Base-by-base conservation (phyloP, 768 basidiomycete species). In the Suillus discolor region DNA sequence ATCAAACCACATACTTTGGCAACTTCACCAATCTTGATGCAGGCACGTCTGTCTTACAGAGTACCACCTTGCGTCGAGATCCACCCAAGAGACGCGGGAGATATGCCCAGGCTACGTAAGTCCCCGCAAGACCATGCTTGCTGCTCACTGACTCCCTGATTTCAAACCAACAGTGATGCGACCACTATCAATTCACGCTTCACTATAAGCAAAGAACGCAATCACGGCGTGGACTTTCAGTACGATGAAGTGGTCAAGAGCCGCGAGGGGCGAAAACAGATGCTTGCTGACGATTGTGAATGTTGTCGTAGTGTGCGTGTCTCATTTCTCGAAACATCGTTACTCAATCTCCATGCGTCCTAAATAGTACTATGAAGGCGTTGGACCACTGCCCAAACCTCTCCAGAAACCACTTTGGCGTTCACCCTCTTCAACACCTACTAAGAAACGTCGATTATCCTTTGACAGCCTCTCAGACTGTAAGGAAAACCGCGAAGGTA, bases 271-370 rank as follows among this genome's bases (percentile, higher is more conserved):
- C 81, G 96, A 39, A 82, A 82, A 69, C 79, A 80, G 61, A 83
- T 97, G 82, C 82, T 90, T 60, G 95, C 85, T 4, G 87, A 83
- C 2, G 92, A 94, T 67, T 97, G 94, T 73, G 91, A 92, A 68
- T 90, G 89, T 66, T 97, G 95, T 74, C 85, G 81, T 47, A 89
- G 89, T 59, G 94, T 93, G 71, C 65, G 85, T 77, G 51, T 47
- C 25, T 42, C 51, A 41, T 25, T 51, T 53, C 36, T 25, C 36
- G 23, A 34, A 47, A 15, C 18, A 6, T 42, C 31, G 44, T 31
- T 31, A 39, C 39, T 42, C 18, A 60, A 20, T 42, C 25, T 41
- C 25, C 25, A 25, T 28, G 6, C 18, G 3, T 28, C 42, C 41
- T 45, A 23, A n/a, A 31, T 67, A 95, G 94, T 96, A 94, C 71